A percentile compares a stretch with the other conserved stretches of the same genome.
Evolutionary conservation across 2,329 filamentous ascomycete genomes (phyloP).

Genomic region (Magnaporthiopsis incrustans): DNA sequence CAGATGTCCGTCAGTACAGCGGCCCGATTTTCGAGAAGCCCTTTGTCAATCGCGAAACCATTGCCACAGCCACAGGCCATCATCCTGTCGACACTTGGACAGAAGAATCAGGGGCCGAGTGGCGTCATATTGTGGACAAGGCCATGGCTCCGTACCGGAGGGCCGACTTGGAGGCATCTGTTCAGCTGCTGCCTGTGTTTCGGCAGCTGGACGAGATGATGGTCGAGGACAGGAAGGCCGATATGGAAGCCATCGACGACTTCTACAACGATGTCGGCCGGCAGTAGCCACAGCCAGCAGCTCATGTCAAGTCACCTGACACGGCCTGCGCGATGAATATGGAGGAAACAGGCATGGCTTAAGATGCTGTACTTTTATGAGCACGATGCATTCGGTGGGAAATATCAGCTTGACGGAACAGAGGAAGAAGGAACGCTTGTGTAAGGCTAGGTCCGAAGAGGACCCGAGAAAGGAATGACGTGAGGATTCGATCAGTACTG

Average conservation of each 20-base stretch:
- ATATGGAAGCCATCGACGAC: background rate
- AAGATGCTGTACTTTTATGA: background rate
- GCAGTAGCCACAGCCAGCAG: background rate
- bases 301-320: background rate
- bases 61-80: too few species aligned
- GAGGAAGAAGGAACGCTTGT: background rate
- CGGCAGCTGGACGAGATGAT: background rate
- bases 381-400: background rate
- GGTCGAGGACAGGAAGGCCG: background rate
- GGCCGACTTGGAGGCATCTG: background rate
- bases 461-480: background rate
- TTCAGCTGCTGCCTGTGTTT: background rate
- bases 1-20: background rate
- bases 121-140: background rate
- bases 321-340: background rate
- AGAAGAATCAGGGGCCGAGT: background rate
- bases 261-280: background rate
- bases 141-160: background rate
- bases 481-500: too few species aligned
- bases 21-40: background rate
- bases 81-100: background rate
- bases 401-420: background rate
- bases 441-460: too few species aligned
- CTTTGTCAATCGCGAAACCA: background rate
- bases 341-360: background rate